A percentile compares a stretch with the other conserved stretches of the same genome.
Evolutionary conservation across 306 rosid genomes (phyloP).

Genomic region (Ormosia semicastrata): DNA sequence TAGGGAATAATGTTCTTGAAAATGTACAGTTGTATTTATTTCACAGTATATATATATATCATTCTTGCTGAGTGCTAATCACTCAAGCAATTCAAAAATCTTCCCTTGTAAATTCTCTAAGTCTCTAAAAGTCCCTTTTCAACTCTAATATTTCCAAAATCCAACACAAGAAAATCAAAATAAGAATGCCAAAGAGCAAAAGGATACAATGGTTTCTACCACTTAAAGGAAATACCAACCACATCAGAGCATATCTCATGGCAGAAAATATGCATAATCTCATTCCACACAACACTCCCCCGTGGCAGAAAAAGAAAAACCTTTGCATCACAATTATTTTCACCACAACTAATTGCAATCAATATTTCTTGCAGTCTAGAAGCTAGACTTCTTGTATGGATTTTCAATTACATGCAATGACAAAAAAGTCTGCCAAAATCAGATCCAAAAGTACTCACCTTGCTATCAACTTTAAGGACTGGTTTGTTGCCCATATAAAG

Average conservation of each 20-base stretch:
- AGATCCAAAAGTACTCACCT: slow-evolving; percentile 50
- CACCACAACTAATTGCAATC: background rate
- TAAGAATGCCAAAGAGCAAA: background rate
- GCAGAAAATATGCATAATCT: background rate
- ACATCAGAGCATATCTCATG: background rate
- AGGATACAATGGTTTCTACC: background rate
- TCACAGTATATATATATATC: too few relatives aligned
- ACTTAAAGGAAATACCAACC: background rate
- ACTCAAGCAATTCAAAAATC: too few relatives aligned
- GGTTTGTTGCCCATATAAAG: slow-evolving; percentile 99
- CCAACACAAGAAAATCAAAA: background rate
- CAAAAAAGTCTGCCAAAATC: background rate
- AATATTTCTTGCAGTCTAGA: background rate
- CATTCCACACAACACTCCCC: background rate
- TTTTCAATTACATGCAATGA: slow-evolving; percentile 8
- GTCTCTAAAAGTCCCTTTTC: too few relatives aligned
- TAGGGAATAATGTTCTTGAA: too few relatives aligned
- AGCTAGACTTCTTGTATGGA: background rate
- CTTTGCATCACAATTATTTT: background rate
- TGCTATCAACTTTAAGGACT: slow-evolving; percentile 91
- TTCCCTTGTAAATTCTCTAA: too few relatives aligned
- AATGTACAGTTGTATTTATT: too few relatives aligned
- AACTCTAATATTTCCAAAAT: background rate
- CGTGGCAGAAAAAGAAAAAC: background rate
- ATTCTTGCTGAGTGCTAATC: too few relatives aligned